These are phyloP conservation scores for Heliosperma pusillum DNA, from an alignment of 148 eudicot genomes.

Conservation along the genomic window DNA sequence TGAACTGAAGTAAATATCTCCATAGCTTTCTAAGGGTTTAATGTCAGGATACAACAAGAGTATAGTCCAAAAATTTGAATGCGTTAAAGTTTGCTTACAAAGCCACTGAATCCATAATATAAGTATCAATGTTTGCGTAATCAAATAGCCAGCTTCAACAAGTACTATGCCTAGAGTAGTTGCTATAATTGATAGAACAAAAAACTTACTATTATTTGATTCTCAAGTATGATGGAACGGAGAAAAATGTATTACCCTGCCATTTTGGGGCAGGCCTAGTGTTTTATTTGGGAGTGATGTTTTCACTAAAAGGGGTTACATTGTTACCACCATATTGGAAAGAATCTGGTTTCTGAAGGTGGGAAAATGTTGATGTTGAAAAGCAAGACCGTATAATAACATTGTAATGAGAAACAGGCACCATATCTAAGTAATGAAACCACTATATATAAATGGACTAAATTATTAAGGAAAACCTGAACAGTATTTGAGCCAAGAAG, in stretches of 20 bases:
- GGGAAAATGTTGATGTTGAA: background rate
- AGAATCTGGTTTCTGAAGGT: background rate
- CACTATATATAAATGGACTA: background rate
- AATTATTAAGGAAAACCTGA: conserved; percentile 52
- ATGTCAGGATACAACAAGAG: background rate
- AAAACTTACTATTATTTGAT: background rate
- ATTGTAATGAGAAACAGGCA: background rate
- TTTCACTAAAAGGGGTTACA: background rate
- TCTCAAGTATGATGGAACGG: too few species aligned
- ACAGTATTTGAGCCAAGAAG: conserved; percentile 96
- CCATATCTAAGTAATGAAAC: background rate
- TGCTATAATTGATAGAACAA: too few species aligned
- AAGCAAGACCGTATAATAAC: background rate
- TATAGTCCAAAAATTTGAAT: background rate
- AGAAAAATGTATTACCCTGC: background rate
- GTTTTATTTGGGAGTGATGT: background rate
- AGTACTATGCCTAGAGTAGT: too few species aligned
- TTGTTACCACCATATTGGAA: background rate
- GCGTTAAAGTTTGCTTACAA: background rate
- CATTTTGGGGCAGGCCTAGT: background rate
- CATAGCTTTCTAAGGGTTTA: background rate
- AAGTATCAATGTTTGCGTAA: too few species aligned
- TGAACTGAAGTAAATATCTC: too few species aligned
- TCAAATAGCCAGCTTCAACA: too few species aligned
- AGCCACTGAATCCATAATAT: background rate